These are phyloP conservation scores for Boechera divaricarpa DNA, from an alignment of 345 rosid species.

Conservation along the genomic window DNA sequence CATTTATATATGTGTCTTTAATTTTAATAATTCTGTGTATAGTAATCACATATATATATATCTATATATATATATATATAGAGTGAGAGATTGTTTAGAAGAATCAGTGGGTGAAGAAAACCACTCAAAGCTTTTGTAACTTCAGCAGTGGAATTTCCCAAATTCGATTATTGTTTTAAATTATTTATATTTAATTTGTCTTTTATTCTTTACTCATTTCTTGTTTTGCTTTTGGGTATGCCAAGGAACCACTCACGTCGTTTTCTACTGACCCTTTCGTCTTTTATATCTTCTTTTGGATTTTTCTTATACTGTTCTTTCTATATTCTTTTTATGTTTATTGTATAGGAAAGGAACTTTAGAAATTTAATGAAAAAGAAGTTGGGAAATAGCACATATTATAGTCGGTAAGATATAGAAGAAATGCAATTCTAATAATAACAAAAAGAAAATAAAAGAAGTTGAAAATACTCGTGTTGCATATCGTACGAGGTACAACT, in stretches of 20 bases:
- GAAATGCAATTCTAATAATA: too few species aligned
- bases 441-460: background rate
- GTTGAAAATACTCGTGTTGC: conserved; percentile 26
- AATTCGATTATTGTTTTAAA: conserved; percentile 22
- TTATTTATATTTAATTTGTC: background rate
- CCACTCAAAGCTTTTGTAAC: conserved; percentile 7
- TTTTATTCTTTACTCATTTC: conserved; percentile 24
- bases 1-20: background rate
- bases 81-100: background rate
- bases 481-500: conserved; percentile 25
- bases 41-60: background rate
- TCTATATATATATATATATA: background rate
- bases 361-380: background rate
- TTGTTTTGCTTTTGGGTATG: conserved; percentile 41
- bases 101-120: conserved; percentile 50
- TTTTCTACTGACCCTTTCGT: conserved; percentile 45
- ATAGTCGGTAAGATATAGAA: too few species aligned
- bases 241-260: conserved; percentile 48
- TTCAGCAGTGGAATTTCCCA: conserved; percentile 39
- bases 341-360: background rate
- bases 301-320: conserved; percentile 40
- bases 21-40: background rate
- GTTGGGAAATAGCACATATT: conserved; percentile 1
- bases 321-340: conserved; percentile 29
- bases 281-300: conserved; percentile 32